Conservation (phyloP, 148 eudicot species). For the Rhododendron vialii region DNA sequence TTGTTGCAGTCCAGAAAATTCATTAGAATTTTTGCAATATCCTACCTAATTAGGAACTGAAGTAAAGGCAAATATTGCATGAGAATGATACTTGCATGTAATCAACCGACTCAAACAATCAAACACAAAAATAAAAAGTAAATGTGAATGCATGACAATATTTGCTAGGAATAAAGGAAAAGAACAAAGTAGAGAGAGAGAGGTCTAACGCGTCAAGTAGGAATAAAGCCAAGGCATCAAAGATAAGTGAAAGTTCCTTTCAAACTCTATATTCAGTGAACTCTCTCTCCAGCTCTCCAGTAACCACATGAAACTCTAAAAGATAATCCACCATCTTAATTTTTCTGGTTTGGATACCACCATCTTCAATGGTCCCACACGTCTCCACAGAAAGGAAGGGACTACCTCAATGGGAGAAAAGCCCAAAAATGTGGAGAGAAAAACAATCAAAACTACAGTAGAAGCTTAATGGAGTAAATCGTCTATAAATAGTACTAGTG, state of each 20-base stretch:
- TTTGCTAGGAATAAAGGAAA: neutral
- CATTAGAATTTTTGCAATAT: neutral
- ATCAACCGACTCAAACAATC: neutral
- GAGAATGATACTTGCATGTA: neutral
- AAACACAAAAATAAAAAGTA: neutral
- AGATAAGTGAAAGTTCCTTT: neutral
- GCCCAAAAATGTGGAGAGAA: neutral
- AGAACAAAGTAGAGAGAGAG: neutral
- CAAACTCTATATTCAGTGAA: neutral
- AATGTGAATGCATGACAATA: conserved; percentile 10
- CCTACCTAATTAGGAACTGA: neutral
- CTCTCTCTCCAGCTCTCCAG: neutral
- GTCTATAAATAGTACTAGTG: neutral
- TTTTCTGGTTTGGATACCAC: neutral
- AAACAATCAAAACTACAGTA: neutral
- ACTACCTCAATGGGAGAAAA: neutral
- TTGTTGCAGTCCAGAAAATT: neutral
- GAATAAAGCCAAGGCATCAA: conserved; percentile 11
- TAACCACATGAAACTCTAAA: neutral
- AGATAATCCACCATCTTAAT: neutral
- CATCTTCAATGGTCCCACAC: conserved; percentile 5
- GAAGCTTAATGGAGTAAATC: neutral
- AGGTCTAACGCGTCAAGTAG: neutral
- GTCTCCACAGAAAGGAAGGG: neutral
- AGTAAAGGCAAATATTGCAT: neutral